A percentile compares a stretch with the other conserved stretches of the same genome.
Conservation (phyloP, 768 basidiomycete genomes). For the Heimioporus sp. region DNA sequence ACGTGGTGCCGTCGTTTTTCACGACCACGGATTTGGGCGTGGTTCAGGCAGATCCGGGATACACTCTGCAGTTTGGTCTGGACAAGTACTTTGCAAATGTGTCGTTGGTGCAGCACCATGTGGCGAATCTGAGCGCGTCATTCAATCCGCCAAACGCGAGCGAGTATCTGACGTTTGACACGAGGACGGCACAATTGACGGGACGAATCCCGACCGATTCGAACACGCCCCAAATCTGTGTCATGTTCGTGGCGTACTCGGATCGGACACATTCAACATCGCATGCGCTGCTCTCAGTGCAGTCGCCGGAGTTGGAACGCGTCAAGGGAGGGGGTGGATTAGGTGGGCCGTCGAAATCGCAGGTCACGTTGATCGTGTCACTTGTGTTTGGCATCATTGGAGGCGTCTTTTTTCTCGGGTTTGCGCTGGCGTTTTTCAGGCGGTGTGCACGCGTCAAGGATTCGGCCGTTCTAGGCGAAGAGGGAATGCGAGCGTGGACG, state of each 20-base stretch:
- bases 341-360: conserved; percentile 43
- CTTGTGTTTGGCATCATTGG: conserved; percentile 64
- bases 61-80: conserved; percentile 53
- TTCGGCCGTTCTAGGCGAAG: conserved; percentile 57
- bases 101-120: conserved; percentile 35
- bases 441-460: conserved; percentile 58
- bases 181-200: conserved; percentile 40
- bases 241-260: conserved; percentile 71
- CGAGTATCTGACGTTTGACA: conserved; percentile 55
- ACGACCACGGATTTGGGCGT: conserved; percentile 52
- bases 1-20: conserved; percentile 75
- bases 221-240: conserved; percentile 38
- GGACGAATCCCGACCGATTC: conserved; percentile 57
- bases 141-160: conserved; percentile 50
- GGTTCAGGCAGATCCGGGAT: conserved; percentile 50
- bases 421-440: conserved; percentile 54
- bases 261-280: conserved; percentile 66
- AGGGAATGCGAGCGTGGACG: conserved; percentile 55
- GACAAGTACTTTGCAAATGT: conserved; percentile 53
- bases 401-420: conserved; percentile 52
- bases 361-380: conserved; percentile 55
- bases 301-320: conserved; percentile 38
- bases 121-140: conserved; percentile 53
- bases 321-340: conserved; percentile 36
- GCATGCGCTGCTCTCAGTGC: conserved; percentile 56